Percentiles rank a stretch among this genome's conserved stretches.
Evolutionary conservation across 2,329 filamentous ascomycete species (phyloP).

Genomic region (Thermomyces lanuginosus): DNA sequence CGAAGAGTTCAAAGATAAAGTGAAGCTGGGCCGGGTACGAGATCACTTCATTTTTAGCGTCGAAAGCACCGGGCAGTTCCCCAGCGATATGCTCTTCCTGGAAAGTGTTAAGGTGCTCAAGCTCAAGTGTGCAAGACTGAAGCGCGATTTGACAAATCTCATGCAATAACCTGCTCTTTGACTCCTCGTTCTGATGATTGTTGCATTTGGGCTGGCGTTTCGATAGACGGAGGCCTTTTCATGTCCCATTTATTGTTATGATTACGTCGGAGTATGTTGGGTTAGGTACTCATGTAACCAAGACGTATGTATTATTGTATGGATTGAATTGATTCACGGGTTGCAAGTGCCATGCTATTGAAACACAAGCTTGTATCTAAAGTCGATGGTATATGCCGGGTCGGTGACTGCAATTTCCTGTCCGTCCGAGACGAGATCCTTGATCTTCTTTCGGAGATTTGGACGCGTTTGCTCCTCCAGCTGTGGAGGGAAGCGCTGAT

Average conservation of each 20-base stretch:
- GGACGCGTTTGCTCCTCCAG: constrained; percentile 70
- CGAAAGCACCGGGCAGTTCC: constrained; percentile 89
- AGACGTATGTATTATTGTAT: neutral
- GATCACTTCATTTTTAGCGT: constrained; percentile 97
- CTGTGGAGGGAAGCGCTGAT: constrained; percentile 69
- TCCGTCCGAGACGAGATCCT: constrained; percentile 59
- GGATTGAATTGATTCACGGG: neutral
- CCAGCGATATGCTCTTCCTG: constrained; percentile 84
- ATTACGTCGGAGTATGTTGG: constrained; percentile 5
- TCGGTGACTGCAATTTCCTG: constrained; percentile 88
- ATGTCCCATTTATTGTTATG: constrained; percentile 2
- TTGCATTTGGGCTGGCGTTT: constrained; percentile 28
- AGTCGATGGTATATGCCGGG: constrained; percentile 65
- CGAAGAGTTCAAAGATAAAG: constrained; percentile 85
- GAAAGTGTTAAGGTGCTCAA: constrained; percentile 76
- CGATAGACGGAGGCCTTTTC: too few species aligned
- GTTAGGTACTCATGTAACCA: constrained; percentile 9
- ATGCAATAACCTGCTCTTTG: constrained; percentile 16
- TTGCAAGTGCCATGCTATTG: constrained; percentile 9
- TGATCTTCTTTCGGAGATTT: constrained; percentile 64
- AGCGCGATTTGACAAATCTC: constrained; percentile 29
- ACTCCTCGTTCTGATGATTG: constrained; percentile 8
- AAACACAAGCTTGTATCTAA: constrained; percentile 43
- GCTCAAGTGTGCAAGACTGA: constrained; percentile 50
- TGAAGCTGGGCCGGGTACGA: constrained; percentile 72